These are phyloP conservation scores for Fusarium camptoceras DNA, from an alignment of 2,329 filamentous ascomycete species.

Conservation along the genomic window DNA sequence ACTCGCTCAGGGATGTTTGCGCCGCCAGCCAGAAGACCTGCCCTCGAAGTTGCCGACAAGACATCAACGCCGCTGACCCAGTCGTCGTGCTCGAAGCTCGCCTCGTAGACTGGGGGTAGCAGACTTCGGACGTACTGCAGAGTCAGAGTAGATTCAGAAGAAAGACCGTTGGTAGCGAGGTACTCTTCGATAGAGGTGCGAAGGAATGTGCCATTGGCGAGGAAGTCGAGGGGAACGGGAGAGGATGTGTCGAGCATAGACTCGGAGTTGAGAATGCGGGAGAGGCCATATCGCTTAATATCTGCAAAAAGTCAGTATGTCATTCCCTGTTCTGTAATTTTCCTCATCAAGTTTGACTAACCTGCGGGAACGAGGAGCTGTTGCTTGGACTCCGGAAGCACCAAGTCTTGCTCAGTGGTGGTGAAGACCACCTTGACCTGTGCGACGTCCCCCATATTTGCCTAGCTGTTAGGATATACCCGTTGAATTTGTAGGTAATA, in stretches of 20 bases:
- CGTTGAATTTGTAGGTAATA: not conserved
- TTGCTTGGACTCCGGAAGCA: conserved; percentile 71
- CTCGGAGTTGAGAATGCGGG: conserved; percentile 77
- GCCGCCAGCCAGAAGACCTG: conserved; percentile 60
- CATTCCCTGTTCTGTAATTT: not conserved
- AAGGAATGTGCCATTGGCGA: conserved; percentile 93
- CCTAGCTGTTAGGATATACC: not conserved
- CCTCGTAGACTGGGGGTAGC: conserved; percentile 87
- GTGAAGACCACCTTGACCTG: conserved; percentile 77
- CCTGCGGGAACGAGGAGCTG: conserved; percentile 73
- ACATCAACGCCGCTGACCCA: conserved; percentile 93
- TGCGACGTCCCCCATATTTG: conserved; percentile 56
- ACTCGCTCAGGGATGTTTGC: conserved; percentile 64
- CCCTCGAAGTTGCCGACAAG: conserved; percentile 73
- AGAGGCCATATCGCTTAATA: conserved; percentile 77
- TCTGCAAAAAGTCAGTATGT: conserved; percentile 55
- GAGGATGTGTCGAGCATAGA: conserved; percentile 73
- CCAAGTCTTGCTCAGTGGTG: conserved; percentile 70
- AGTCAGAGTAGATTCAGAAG: conserved; percentile 85
- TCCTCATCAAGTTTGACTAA: conserved; percentile 41
- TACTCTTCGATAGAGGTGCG: conserved; percentile 92
- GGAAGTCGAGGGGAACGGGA: conserved; percentile 89
- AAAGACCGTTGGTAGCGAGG: conserved; percentile 85
- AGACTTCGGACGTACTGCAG: conserved; percentile 95
- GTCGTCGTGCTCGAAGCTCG: conserved; percentile 96